Conservation (phyloP, 1,284 basidiomycete genomes). For the Austroboletus rostrupii region DNA sequence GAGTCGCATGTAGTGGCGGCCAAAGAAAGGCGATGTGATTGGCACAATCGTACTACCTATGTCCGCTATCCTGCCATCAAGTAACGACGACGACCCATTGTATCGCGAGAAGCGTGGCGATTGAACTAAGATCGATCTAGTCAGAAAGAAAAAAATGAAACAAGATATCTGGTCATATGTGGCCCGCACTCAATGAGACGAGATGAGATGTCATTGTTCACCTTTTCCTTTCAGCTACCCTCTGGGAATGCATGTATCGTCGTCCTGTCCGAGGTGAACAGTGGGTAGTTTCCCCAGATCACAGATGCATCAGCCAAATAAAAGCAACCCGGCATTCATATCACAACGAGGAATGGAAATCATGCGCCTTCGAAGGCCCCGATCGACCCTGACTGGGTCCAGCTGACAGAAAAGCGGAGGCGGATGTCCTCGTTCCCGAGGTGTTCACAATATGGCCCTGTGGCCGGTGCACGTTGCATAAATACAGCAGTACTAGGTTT, state of each 20-base stretch:
- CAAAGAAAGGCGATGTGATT: too few relatives aligned
- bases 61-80: too few relatives aligned
- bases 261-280: constrained; percentile 5
- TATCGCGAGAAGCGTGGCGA: too few relatives aligned
- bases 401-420: background rate
- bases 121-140: too few relatives aligned
- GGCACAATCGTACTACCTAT: too few relatives aligned
- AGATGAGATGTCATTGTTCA: too few relatives aligned
- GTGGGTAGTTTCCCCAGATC: background rate
- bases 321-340: constrained; percentile 6
- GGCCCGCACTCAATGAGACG: too few relatives aligned
- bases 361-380: constrained; percentile 2
- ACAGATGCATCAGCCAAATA: constrained; percentile 1
- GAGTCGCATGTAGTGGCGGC: too few relatives aligned
- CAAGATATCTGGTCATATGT: too few relatives aligned
- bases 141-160: too few relatives aligned
- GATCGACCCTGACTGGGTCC: constrained; percentile 20
- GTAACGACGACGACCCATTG: too few relatives aligned
- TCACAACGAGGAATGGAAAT: background rate
- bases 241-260: constrained; percentile 4
- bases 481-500: background rate
- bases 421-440: constrained; percentile 4
- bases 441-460: constrained; percentile 13
- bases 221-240: background rate
- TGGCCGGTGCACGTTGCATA: constrained; percentile 13